These are phyloP conservation scores for Sisymbrium irio DNA, from an alignment of 345 rosid genomes.

Conservation along the genomic window DNA sequence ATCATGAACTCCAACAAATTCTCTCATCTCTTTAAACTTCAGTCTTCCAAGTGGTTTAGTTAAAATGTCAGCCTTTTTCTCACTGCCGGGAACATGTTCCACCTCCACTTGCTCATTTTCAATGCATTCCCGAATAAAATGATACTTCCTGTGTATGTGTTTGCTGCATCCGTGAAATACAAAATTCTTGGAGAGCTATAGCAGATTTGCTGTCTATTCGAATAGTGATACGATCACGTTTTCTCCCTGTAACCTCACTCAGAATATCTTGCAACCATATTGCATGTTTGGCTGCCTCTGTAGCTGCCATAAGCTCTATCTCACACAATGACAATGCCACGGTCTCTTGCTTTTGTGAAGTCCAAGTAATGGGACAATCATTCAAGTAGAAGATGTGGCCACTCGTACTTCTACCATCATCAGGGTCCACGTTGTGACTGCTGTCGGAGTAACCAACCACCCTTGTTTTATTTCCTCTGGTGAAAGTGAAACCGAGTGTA, in stretches of 20 bases:
- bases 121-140: neutral
- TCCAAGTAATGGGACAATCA: neutral
- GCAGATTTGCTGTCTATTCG: neutral
- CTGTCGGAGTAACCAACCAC: neutral
- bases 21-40: neutral
- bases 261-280: neutral
- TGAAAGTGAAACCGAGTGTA: neutral
- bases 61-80: neutral
- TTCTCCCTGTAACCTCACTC: neutral
- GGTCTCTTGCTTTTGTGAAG: neutral
- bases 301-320: neutral
- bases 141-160: neutral
- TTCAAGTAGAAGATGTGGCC: neutral
- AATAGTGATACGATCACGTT: neutral
- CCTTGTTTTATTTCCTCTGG: neutral
- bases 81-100: neutral
- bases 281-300: neutral
- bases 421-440: neutral
- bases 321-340: neutral
- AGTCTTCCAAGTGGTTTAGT: neutral
- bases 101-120: neutral
- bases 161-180: neutral
- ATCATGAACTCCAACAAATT: too few species aligned
- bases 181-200: neutral
- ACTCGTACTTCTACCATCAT: neutral